Base-by-base conservation (phyloP, 2,329 filamentous ascomycete genomes). In the Fusarium sp. region DNA sequence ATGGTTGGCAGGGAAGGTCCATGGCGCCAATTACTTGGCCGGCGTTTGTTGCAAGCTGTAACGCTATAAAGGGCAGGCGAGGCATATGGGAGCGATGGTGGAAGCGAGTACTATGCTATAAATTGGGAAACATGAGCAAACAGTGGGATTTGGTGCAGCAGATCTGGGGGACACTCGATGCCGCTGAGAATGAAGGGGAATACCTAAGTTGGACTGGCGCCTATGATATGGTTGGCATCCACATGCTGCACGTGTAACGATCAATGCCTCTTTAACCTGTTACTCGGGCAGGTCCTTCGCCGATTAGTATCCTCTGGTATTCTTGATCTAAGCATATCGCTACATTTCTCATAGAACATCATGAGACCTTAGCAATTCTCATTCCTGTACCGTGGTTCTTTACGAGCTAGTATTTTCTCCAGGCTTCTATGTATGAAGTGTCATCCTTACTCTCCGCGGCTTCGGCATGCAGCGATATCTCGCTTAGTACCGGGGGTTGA, bases 21-120 rank as follows among this genome's bases (percentile, higher is more conserved):
- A 39, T 39, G 39, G 23, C 53, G 13, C 53, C 26, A 8, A 56
- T 56, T 20, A 56, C 33, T 15, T 26, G 53, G 42, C 42, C 42
- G 4, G 21, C 53, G 10, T 41, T 56, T 31, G 18, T 56, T 31
- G 33, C 53, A 16, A 47, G 24, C 2, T 56, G 41, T n/a, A 46
- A 46, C 13, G 41, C 52, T 21, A 5, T 38, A 21, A 20, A 12
- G 6, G n/a, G 37, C 24, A 46, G 29, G 24, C 52, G 52, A 13
- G 29, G 44, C 6, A 24, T 55, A 23, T 55, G 52, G 52, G 21
- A 9, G 7, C 16, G 3, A 18, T 48, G 26, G 18, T 48, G 42
- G 53, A 42, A 24, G 9, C 10, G 21, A 42, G 16, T 42, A 16
- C 23, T 42, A n/a, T 21, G 10, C 24, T n/a, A 15, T 18, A 33